These are phyloP conservation scores for Phytophthora quininea DNA, from an alignment of 352 stramenopile genomes.

Conservation along the genomic window DNA sequence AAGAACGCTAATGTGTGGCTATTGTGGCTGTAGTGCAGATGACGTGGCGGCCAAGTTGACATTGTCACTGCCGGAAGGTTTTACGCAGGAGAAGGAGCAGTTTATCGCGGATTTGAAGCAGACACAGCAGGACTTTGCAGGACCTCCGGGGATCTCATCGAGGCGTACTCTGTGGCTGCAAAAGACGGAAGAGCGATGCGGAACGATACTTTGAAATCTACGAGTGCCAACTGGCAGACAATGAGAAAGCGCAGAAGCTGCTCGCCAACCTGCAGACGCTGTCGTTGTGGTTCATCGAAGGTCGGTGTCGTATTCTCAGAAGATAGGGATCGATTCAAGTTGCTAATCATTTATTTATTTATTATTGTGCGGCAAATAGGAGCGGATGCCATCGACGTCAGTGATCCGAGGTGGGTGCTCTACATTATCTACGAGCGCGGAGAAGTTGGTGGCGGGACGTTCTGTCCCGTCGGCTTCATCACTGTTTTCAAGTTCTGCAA, in stretches of 20 bases:
- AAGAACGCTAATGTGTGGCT: neutral
- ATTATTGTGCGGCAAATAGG: slow-evolving; percentile 9
- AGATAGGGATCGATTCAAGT: neutral
- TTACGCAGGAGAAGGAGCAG: slow-evolving; percentile 46
- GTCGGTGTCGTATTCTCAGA: slow-evolving; percentile 13
- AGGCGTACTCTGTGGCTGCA: slow-evolving; percentile 38
- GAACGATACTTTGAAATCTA: slow-evolving; percentile 71
- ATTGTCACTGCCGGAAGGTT: slow-evolving; percentile 47
- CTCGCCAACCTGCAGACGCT: slow-evolving; percentile 73
- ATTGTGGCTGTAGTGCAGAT: slow-evolving; percentile 38
- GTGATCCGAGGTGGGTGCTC: slow-evolving; percentile 74
- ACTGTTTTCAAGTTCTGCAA: slow-evolving; percentile 88
- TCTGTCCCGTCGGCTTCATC: slow-evolving; percentile 67
- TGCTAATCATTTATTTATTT: too few relatives aligned
- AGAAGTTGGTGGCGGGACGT: slow-evolving; percentile 12
- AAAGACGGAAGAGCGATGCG: slow-evolving; percentile 2
- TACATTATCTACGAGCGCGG: slow-evolving; percentile 79
- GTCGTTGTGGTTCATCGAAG: slow-evolving; percentile 88
- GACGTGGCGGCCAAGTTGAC: slow-evolving; percentile 59
- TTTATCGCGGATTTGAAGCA: slow-evolving; percentile 39
- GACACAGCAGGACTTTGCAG: slow-evolving; percentile 30
- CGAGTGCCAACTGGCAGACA: slow-evolving; percentile 61
- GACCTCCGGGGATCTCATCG: slow-evolving; percentile 50
- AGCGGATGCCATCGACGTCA: slow-evolving; percentile 75
- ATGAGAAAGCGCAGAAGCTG: slow-evolving; percentile 57